A percentile compares a stretch with the other conserved stretches of the same genome.
phyloP scores from a whole-genome alignment of 148 eudicot genomes.

The Vaccinium vitisidaea region DNA sequence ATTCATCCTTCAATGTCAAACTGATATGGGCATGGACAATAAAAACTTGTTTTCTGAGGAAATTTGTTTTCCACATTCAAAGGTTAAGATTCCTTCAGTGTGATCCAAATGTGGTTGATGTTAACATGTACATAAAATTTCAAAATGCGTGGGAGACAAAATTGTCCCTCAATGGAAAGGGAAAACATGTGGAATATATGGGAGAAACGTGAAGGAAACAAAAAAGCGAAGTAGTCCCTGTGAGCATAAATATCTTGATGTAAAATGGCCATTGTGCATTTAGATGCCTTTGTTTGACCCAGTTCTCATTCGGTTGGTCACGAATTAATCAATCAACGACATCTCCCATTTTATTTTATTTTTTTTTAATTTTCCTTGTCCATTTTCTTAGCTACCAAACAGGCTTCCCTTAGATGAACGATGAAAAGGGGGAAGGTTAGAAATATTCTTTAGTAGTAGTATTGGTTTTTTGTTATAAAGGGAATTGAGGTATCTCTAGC shows the following conservation, averaged over 20 bases:
- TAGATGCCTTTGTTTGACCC: neutral
- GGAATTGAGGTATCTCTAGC: slow-evolving; percentile 14
- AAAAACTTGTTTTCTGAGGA: neutral
- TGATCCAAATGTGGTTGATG: neutral
- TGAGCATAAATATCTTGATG: neutral
- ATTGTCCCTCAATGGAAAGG: neutral
- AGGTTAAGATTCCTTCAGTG: neutral
- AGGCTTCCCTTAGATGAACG: neutral
- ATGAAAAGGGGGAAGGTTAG: neutral
- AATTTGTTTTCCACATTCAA: neutral
- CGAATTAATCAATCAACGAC: neutral
- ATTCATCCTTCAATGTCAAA: neutral
- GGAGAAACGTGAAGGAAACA: neutral
- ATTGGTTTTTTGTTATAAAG: neutral
- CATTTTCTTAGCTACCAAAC: slow-evolving; percentile 3
- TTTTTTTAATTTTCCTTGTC: neutral
- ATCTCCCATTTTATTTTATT: neutral
- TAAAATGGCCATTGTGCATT: neutral
- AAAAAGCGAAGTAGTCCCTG: neutral
- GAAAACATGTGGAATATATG: neutral
- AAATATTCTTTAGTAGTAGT: neutral
- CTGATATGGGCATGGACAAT: neutral
- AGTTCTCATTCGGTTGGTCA: neutral
- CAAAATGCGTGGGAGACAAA: slow-evolving; percentile 7
- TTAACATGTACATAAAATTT: neutral